Base-by-base conservation (phyloP, 495 filamentous ascomycete species). In the Penicillium longicatenatum region DNA sequence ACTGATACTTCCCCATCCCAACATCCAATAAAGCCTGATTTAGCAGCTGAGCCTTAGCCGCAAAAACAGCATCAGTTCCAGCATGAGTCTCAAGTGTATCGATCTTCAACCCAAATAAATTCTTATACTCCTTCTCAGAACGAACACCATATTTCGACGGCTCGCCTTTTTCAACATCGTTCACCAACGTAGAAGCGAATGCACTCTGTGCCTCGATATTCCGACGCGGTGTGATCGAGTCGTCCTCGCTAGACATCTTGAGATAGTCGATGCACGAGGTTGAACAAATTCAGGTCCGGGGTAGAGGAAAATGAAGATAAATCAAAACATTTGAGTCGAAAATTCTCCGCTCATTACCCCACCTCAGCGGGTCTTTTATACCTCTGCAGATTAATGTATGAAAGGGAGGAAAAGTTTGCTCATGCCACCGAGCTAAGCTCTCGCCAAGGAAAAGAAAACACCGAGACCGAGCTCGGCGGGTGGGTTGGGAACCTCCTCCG, bases 1-100 rank as follows among this genome's bases (percentile, higher is more conserved):
- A 91, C 74, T 93, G 88, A 65, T 92, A 93, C 59, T 75, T 75
- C 33, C 89, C 89, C 81, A 92, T 92, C 0, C 89, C 89, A 61
- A 93, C 88, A 61, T 92, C 88, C 53, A 80, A 68, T 29, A 84
- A 73, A 6, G 80, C 80, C 50, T 74, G 71, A 61, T 81, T 82
- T 41, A 83, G 69, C 4, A 82, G 63, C 42, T 76, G 75, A 0
- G 76, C 70, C 0, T 72, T 91, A 58, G 79, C 60, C n/a, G 52
- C 57, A 31, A 51, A 63, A 26, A 59, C 52, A 16, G 53, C 65
- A 60, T 62, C 64, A 3, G 50, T 55, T 20, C 64, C 60, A 45
- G 59, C 20, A 50, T 55, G 51, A 20, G 10, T 55, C 20, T 39
- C 41, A 4, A 37, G 58, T 11, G 52, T 60, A 20, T 39, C 16